Percentiles rank a stretch among this genome's conserved stretches.
phyloP scores from a whole-genome alignment of 1,284 basidiomycete genomes.

The Naganishia liquefaciens region DNA sequence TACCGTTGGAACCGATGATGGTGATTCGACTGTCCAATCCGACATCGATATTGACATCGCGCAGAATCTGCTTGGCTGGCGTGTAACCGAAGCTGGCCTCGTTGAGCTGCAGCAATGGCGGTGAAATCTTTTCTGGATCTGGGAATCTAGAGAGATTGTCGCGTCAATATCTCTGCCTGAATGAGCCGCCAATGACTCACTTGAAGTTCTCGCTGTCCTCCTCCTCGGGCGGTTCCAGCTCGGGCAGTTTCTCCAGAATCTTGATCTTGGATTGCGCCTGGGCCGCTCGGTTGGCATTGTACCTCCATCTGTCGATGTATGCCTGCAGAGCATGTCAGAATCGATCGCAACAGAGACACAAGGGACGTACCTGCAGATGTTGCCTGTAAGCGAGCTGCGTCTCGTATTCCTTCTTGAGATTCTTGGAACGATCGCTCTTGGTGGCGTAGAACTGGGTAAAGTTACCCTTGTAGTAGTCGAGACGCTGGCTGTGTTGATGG shows the following conservation, averaged over 20 bases:
- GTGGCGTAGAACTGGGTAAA: slow-evolving; percentile 99
- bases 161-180: background rate
- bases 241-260: slow-evolving; percentile 95
- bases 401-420: slow-evolving; percentile 91
- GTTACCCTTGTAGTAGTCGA: slow-evolving; percentile 89
- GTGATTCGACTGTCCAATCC: slow-evolving; percentile 86
- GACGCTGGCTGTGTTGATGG: slow-evolving; percentile 89
- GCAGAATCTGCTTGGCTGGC: slow-evolving; percentile 75
- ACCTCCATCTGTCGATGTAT: slow-evolving; percentile 95
- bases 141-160: slow-evolving; percentile 64
- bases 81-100: slow-evolving; percentile 90
- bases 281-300: slow-evolving; percentile 87
- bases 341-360: background rate
- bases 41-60: slow-evolving; percentile 84
- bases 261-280: slow-evolving; percentile 98
- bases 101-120: slow-evolving; percentile 91
- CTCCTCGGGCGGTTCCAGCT: slow-evolving; percentile 85
- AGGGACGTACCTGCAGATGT: slow-evolving; percentile 67
- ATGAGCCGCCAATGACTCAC: slow-evolving; percentile 48
- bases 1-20: slow-evolving; percentile 73
- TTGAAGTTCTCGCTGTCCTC: slow-evolving; percentile 83
- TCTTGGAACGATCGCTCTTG: slow-evolving; percentile 89
- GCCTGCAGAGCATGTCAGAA: slow-evolving; percentile 55
- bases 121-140: slow-evolving; percentile 92
- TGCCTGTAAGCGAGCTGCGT: slow-evolving; percentile 91